Percentiles rank a stretch among this genome's conserved stretches.
phyloP scores from a whole-genome alignment of 768 basidiomycete genomes.

The Lactarius pseudohatsudake region DNA sequence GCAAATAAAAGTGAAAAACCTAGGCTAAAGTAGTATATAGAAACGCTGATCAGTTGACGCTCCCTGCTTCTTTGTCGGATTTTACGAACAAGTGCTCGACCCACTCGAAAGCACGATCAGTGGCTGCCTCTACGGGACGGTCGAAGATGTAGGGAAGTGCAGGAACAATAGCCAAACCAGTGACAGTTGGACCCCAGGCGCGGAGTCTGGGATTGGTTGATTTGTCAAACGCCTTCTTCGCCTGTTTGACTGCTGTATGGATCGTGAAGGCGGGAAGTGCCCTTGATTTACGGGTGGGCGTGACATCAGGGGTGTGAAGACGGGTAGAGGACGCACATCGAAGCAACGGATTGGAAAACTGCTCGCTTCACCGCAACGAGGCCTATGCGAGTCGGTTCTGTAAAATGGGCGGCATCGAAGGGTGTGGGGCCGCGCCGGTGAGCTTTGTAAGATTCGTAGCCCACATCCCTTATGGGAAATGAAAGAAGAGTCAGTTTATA shows the following conservation, averaged over 20 bases:
- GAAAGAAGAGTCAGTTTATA: constrained; percentile 10
- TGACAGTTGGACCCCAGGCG: constrained; percentile 73
- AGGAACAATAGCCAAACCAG: constrained; percentile 73
- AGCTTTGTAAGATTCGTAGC: constrained; percentile 80
- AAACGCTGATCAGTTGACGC: constrained; percentile 12
- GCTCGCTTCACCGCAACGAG: constrained; percentile 75
- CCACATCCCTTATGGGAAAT: constrained; percentile 53
- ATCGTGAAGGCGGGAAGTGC: constrained; percentile 83
- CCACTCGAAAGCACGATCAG: constrained; percentile 70
- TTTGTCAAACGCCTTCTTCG: constrained; percentile 64
- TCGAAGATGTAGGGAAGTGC: constrained; percentile 75
- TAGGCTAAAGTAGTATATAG: background rate
- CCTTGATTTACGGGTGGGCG: constrained; percentile 41
- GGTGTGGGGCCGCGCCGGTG: constrained; percentile 64
- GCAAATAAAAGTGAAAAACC: background rate
- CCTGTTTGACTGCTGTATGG: constrained; percentile 75
- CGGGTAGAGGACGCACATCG: constrained; percentile 55
- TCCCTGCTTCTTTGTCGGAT: constrained; percentile 35
- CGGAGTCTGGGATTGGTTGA: constrained; percentile 57
- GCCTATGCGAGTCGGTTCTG: constrained; percentile 66
- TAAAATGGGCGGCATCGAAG: constrained; percentile 65
- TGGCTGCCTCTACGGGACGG: constrained; percentile 72
- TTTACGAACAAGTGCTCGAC: constrained; percentile 56
- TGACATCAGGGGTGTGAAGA: constrained; percentile 13
- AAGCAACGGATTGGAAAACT: constrained; percentile 77